Evolutionary conservation across 352 stramenopile genomes (phyloP), one percentile per base, ranked within the genome.

Genomic region (Globisporangium canariense): DNA sequence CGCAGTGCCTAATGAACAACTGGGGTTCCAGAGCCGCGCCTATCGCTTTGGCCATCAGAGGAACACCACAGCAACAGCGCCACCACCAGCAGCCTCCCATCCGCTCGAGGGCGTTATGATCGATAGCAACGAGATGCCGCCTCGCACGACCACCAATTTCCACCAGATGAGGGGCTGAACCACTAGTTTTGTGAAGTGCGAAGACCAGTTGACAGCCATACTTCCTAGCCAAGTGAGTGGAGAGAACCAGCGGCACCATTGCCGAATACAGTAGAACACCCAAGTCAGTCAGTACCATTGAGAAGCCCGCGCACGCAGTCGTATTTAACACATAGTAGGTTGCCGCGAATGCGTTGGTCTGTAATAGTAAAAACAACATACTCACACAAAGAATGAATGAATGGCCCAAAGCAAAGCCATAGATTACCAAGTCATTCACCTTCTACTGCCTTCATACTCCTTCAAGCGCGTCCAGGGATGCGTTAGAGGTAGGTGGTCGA

Each of bases 1-100:
- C 57, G 81, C 85, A 1, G 83, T 93, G 18, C 64, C 80, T 14
- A 88, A 85, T n/a, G 83, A 92, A 38, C 83, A 92, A 51, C 76
- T 84, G 55, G 75, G 64, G 6, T 68, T 86, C 25, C 68, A 73
- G 41, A 41, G 25, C 9, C 62, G 71, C 11, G 32, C 22, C 8
- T 67, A 70, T 16, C 53, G 45, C 45, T 58, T 51, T 36, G 49
- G 34, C 13, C n/a, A 30, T 13, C 45, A 22, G 20, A 13, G 40
- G 10, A 13, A n/a, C 38, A 13, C 25, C 38, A 13, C 25, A 30
- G 32, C 55, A 16, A 34, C 46, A 18, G 22, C 53, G 18, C 28
- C 22, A 10, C 13, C 25, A 47, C 74, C 40, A 65, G 74, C 40
- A 65, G 52, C 28, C 7, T 47, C 41, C 3, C 52, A 45, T 9